phyloP scores from a whole-genome alignment of 192 early-diverging fungal genomes.

The Piromyces finnis region DNA sequence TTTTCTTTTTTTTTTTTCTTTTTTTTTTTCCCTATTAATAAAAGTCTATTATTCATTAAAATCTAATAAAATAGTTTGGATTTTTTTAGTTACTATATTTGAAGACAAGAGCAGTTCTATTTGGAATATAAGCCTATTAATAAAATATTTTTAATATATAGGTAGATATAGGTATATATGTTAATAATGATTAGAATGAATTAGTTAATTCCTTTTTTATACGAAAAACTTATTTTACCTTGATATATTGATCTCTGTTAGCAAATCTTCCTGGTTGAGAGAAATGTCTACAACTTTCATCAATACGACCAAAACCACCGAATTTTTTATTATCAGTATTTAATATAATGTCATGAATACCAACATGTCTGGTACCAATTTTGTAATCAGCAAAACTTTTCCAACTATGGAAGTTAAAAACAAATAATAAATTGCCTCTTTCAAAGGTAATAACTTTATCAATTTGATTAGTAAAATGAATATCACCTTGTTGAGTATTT shows the following conservation, averaged over 20 bases:
- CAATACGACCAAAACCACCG: conserved; percentile 64
- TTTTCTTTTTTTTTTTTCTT: too few relatives aligned
- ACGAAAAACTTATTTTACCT: conserved; percentile 9
- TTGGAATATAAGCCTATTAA: conserved; percentile 47
- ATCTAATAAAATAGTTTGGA: too few relatives aligned
- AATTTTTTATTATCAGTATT: conserved; percentile 61
- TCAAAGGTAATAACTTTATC: conserved; percentile 92
- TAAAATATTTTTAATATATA: too few relatives aligned
- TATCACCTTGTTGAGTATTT: conserved; percentile 26
- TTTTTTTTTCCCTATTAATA: too few relatives aligned
- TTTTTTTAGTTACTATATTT: conserved; percentile 6
- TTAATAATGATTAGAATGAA: too few relatives aligned
- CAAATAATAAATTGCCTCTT: conserved; percentile 67
- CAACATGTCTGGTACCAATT: conserved; percentile 43
- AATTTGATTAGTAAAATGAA: conserved; percentile 62
- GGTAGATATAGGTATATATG: too few relatives aligned
- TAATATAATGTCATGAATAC: conserved; percentile 47
- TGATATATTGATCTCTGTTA: conserved; percentile 53
- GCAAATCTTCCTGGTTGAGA: conserved; percentile 52
- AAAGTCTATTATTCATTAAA: too few relatives aligned
- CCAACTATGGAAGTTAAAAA: conserved; percentile 88
- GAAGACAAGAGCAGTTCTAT: conserved; percentile 50
- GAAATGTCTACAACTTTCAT: conserved; percentile 34
- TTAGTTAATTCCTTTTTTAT: too few relatives aligned
- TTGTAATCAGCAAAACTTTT: conserved; percentile 75